phyloP scores from a whole-genome alignment of 2,329 filamentous ascomycete species.

The Fusarium lyarnte region DNA sequence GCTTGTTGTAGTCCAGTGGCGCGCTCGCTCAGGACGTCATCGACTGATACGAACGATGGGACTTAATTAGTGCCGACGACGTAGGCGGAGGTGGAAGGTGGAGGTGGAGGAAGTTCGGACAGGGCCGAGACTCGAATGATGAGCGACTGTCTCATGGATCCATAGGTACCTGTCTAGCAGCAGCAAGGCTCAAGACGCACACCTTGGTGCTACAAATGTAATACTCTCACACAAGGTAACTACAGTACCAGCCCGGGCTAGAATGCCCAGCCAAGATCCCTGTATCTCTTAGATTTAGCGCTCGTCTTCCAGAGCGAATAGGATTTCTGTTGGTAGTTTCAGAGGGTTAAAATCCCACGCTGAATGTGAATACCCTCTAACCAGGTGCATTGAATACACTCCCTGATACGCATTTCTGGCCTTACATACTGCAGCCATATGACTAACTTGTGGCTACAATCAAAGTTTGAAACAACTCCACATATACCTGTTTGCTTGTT shows the following conservation, averaged over 20 bases:
- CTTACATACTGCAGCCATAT: not conserved
- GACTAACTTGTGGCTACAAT: not conserved
- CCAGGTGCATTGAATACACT: not conserved
- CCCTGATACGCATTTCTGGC: not conserved
- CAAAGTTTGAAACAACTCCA: not conserved
- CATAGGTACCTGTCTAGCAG: not conserved
- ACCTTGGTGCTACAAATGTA: not conserved
- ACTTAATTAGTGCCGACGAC: slow-evolving; percentile 27
- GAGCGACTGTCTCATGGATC: not conserved
- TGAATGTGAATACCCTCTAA: not conserved
- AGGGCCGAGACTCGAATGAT: slow-evolving; percentile 33
- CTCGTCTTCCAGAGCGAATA: not conserved
- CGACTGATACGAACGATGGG: slow-evolving; percentile 35
- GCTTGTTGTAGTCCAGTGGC: slow-evolving; percentile 17
- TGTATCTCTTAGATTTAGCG: not conserved
- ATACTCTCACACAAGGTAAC: slow-evolving; percentile 4
- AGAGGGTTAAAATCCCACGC: not conserved
- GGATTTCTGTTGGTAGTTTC: not conserved
- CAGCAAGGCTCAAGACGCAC: not conserved
- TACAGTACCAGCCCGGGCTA: not conserved
- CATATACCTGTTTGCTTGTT: slow-evolving; percentile 3
- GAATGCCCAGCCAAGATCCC: not conserved
- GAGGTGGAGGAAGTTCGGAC: slow-evolving; percentile 33
- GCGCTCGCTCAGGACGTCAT: slow-evolving; percentile 41
- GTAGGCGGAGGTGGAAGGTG: slow-evolving; percentile 27